Conservation (phyloP, 139 green algal species). For the Haematococcus lacustris region DNA sequence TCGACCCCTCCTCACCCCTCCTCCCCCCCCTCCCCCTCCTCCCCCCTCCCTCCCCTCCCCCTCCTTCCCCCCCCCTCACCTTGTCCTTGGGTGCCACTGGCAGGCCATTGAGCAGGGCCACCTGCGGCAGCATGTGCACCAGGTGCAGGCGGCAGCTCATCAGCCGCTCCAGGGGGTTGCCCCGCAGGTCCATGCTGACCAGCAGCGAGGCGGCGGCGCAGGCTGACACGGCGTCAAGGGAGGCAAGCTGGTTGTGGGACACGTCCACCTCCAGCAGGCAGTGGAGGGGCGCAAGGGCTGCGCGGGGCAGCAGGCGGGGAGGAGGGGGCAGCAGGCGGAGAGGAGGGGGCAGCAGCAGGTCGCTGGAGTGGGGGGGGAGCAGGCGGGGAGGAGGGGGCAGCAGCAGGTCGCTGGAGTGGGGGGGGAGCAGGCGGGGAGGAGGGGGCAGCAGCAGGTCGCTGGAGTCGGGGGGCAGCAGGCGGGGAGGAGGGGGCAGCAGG, state of each 20-base stretch:
- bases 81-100: conserved; percentile 41
- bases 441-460: too few relatives aligned
- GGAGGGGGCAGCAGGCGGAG: too few relatives aligned
- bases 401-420: too few relatives aligned
- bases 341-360: not conserved
- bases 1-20: too few relatives aligned
- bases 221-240: conserved; percentile 25
- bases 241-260: conserved; percentile 26
- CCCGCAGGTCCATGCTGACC: conserved; percentile 4
- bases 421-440: too few relatives aligned
- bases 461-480: too few relatives aligned
- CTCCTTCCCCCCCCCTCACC: too few relatives aligned
- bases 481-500: too few relatives aligned
- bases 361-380: too few relatives aligned
- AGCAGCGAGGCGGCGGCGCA: conserved; percentile 17
- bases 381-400: too few relatives aligned
- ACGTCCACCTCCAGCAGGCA: conserved; percentile 34
- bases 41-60: too few relatives aligned
- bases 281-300: conserved; percentile 5
- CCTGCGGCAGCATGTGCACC: conserved; percentile 42
- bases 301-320: not conserved
- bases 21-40: too few relatives aligned
- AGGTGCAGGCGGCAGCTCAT: conserved; percentile 36
- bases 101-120: conserved; percentile 34
- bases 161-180: conserved; percentile 3